phyloP scores from a whole-genome alignment of 108 stramenopile species.

The Conticribra weissflogii region DNA sequence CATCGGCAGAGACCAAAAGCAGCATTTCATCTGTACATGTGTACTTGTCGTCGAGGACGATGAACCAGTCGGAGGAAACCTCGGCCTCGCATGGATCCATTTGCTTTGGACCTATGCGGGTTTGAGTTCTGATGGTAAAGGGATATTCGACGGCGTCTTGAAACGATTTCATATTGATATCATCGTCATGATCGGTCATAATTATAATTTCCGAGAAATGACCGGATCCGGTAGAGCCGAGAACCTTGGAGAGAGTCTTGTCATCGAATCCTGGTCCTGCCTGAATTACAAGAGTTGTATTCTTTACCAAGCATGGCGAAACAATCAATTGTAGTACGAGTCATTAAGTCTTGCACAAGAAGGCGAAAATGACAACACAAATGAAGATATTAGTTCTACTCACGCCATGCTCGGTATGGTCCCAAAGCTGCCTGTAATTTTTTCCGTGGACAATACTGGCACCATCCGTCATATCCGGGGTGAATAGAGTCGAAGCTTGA shows the following conservation, averaged over 20 bases:
- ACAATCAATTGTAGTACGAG: too few relatives aligned
- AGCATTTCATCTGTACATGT: background rate
- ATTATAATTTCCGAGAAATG: background rate
- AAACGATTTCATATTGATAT: too few relatives aligned
- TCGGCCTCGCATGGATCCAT: background rate
- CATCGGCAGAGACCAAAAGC: background rate
- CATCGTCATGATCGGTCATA: too few relatives aligned
- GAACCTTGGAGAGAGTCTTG: background rate
- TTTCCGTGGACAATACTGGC: conserved; percentile 9
- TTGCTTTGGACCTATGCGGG: too few relatives aligned
- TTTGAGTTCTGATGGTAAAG: too few relatives aligned
- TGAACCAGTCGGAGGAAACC: background rate
- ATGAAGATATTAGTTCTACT: too few relatives aligned
- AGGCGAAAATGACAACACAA: too few relatives aligned
- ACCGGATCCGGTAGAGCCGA: background rate
- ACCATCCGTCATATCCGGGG: background rate
- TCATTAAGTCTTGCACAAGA: too few relatives aligned
- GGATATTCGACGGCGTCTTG: too few relatives aligned
- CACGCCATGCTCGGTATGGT: background rate
- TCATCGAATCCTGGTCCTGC: background rate
- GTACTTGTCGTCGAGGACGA: background rate
- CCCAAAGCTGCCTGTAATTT: background rate
- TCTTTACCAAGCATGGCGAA: too few relatives aligned
- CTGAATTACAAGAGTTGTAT: background rate
- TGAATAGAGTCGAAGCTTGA: background rate